Evolutionary conservation across 1,139 yeast genomes (phyloP).

Genomic region (Pneumocystis canis): DNA sequence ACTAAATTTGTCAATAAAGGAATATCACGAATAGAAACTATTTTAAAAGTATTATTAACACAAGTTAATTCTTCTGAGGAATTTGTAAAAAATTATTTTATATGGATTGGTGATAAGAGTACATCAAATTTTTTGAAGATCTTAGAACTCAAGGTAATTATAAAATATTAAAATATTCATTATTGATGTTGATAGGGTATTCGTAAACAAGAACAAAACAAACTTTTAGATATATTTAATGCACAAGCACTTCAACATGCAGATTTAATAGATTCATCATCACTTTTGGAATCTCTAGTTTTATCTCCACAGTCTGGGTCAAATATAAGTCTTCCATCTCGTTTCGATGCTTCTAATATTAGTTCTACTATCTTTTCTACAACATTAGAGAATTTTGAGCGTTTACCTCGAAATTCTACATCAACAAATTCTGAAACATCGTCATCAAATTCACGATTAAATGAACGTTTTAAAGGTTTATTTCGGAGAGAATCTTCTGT

Average conservation of each 20-base stretch:
- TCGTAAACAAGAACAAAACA: neutral
- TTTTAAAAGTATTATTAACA: constrained; percentile 52
- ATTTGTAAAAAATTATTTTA: constrained; percentile 52
- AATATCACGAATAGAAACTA: constrained; percentile 41
- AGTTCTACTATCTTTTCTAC: neutral
- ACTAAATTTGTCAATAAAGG: constrained; percentile 37
- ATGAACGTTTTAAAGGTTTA: neutral
- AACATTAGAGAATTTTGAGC: neutral
- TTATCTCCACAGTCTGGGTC: neutral
- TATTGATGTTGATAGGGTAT: neutral
- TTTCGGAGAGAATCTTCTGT: neutral
- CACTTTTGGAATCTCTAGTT: neutral
- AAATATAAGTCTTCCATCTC: neutral
- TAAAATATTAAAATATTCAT: constrained; percentile 23
- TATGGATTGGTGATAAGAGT: constrained; percentile 51
- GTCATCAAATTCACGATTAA: neutral
- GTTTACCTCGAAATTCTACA: neutral
- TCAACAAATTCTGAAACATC: neutral
- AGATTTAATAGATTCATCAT: constrained; percentile 1
- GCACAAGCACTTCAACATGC: neutral
- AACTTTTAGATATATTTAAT: neutral
- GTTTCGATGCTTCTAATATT: constrained; percentile 1
- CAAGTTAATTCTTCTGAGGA: constrained; percentile 49
- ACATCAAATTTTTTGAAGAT: constrained; percentile 49
- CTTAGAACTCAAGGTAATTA: constrained; percentile 39